Percentiles rank a stretch among this genome's conserved stretches.
phyloP scores from a whole-genome alignment of 2,329 filamentous ascomycete species.

The Cladosporium phlei region DNA sequence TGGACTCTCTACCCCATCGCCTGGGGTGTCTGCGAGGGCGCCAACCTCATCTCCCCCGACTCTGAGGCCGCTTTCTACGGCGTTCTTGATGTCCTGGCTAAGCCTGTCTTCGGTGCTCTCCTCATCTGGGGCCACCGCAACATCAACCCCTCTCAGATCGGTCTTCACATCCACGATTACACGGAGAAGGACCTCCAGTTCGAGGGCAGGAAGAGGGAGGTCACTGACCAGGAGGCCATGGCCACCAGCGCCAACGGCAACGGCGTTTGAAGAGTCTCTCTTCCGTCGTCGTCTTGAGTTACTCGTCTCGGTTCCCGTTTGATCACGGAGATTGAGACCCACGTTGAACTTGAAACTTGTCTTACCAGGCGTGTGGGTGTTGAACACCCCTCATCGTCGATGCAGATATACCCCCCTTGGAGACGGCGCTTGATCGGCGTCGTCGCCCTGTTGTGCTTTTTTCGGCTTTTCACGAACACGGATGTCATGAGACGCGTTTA shows the following conservation, averaged over 20 bases:
- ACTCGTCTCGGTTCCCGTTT: too few species aligned
- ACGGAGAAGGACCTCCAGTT: slow-evolving; percentile 34
- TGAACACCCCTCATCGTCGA: too few species aligned
- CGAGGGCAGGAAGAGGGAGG: slow-evolving; percentile 10
- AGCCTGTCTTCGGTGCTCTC: slow-evolving; percentile 58
- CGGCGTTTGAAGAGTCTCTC: neutral
- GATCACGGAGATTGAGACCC: too few species aligned
- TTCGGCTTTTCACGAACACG: too few species aligned
- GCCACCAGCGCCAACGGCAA: slow-evolving; percentile 12
- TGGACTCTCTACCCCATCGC: slow-evolving; percentile 63
- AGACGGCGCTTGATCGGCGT: too few species aligned
- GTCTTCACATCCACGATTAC: slow-evolving; percentile 49
- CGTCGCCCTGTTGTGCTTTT: too few species aligned
- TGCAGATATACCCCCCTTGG: too few species aligned
- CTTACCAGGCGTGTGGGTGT: too few species aligned
- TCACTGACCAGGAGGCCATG: slow-evolving; percentile 31
- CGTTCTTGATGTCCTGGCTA: slow-evolving; percentile 60
- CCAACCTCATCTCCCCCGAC: slow-evolving; percentile 61
- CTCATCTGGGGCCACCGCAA: slow-evolving; percentile 60
- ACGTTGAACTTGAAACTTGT: too few species aligned
- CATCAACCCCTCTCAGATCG: slow-evolving; percentile 55
- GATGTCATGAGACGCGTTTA: too few species aligned
- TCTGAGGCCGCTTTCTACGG: slow-evolving; percentile 66
- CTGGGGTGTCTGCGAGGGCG: slow-evolving; percentile 59
- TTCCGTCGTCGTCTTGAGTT: too few species aligned